phyloP scores from a whole-genome alignment of 345 rosid species.

The Gossypium bickii region DNA sequence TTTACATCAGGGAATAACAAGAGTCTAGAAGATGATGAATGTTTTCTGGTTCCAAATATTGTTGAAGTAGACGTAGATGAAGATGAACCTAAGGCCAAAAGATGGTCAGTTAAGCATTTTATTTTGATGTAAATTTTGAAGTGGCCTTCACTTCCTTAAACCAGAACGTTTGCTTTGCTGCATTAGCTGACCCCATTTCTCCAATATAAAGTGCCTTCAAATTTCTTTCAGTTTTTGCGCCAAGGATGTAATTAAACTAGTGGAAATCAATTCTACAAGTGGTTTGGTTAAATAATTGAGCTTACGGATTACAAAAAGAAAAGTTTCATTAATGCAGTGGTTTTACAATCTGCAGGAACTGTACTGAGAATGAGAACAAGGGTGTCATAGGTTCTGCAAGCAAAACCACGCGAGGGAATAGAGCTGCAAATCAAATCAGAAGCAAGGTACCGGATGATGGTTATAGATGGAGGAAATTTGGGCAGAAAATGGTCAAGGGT shows the following conservation, averaged over 20 bases:
- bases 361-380: background rate
- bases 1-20: background rate
- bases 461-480: background rate
- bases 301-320: background rate
- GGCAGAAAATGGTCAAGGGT: background rate
- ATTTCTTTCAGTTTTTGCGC: background rate
- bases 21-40: background rate
- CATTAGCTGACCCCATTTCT: background rate
- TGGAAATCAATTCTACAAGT: background rate
- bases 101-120: background rate
- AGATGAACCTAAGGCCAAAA: constrained; percentile 13
- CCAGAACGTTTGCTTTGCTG: background rate
- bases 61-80: background rate
- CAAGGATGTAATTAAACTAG: background rate
- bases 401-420: background rate
- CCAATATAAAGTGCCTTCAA: background rate
- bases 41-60: background rate
- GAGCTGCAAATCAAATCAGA: background rate
- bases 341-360: background rate
- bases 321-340: background rate
- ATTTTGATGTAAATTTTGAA: background rate
- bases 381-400: background rate
- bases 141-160: background rate
- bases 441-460: background rate
- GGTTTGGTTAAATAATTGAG: background rate